Conservation (phyloP, 2,329 filamentous ascomycete genomes). For the Ambrosiella beaveri region DNA sequence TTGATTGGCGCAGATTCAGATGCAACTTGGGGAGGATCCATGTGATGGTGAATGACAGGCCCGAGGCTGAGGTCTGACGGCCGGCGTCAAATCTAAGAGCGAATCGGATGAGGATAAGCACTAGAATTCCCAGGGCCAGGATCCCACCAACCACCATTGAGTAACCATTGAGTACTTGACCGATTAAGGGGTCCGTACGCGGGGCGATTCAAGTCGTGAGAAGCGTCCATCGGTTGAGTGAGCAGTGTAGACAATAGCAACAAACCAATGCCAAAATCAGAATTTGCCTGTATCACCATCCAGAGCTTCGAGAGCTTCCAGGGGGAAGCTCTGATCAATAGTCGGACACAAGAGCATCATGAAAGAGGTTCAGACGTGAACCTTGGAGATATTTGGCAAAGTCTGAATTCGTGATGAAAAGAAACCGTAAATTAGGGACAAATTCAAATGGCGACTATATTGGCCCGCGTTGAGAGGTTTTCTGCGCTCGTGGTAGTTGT, state of each 20-base stretch:
- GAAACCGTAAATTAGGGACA: too few relatives aligned
- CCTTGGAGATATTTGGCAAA: too few relatives aligned
- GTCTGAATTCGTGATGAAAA: too few relatives aligned
- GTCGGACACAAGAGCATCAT: background rate
- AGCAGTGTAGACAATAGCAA: background rate
- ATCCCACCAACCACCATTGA: background rate
- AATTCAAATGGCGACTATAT: too few relatives aligned
- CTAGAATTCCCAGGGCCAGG: background rate
- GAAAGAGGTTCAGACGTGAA: background rate
- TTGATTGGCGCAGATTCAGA: background rate
- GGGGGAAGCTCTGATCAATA: background rate
- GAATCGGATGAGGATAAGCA: background rate
- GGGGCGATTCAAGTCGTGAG: background rate
- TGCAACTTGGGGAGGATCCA: background rate
- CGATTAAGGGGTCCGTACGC: conserved; percentile 6
- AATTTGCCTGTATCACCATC: too few relatives aligned
- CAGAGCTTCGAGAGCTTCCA: background rate
- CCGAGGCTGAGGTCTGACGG: background rate
- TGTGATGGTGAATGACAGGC: background rate
- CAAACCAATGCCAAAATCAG: too few relatives aligned
- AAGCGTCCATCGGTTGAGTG: background rate
- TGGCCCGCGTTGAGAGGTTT: too few relatives aligned
- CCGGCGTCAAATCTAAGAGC: conserved; percentile 3
- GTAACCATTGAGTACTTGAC: background rate
- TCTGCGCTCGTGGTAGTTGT: background rate